Base-by-base conservation (phyloP, 2,329 filamentous ascomycete species). In the Penicillium sp. region DNA sequence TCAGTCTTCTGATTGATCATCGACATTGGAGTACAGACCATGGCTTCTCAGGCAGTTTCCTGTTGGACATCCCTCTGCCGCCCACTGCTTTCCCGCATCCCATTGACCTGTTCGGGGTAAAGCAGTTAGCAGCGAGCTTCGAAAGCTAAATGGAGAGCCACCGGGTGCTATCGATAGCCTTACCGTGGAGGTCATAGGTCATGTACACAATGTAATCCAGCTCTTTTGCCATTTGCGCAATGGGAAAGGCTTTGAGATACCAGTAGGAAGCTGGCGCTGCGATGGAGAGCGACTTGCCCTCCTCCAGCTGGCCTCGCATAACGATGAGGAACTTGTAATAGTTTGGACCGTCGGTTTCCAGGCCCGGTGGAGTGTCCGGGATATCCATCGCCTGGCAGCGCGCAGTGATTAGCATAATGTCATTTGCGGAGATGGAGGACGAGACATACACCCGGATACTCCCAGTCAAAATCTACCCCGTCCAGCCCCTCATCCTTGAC, bases 201-300 rank as follows among this genome's bases (percentile, higher is more conserved):
- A 79, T 79, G 59, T 68, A 77, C n/a, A 76, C 66, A 19, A 76
- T 70, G 57, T 76, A 78, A 61, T 76, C 73, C 5, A 76, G 65
- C 0, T 71, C 62, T 1, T 66, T n/a, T 26, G 45, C 45, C 1
- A 78, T 76, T 1, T 70, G 51, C 3, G 45, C n/a, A 31, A 77
- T 73, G 0, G 73, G 75, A 48, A 74, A 76, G 23, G 23, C 49
- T 47, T 71, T 66, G 7, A 76, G 56, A 29, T 77, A 77, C 73
- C 71, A 77, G 54, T 66, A 77, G 0, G 74, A 77, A 1, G 71
- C 60, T 0, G 74, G 68, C 0, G 69, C 69, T 0, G 73, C 66
- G 29, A 75, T 68, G 0, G 68, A 71, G 8, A 76, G 13, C 23
- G 56, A 65, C 53, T 71, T 70, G 19, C 64, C 52, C 29, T 73